phyloP scores from a whole-genome alignment of 2,329 filamentous ascomycete genomes.

The Monilinia fructigena region DNA sequence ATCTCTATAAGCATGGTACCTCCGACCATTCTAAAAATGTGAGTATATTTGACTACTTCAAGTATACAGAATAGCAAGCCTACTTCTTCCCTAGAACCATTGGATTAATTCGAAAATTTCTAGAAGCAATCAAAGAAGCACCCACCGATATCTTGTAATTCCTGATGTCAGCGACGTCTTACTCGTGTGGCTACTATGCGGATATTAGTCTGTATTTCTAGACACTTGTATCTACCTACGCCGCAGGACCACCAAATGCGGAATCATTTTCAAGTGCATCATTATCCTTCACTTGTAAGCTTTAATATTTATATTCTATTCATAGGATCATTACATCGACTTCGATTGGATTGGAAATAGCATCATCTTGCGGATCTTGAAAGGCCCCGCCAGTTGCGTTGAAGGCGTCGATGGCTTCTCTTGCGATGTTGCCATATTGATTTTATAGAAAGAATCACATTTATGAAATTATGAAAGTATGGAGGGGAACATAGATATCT shows the following conservation, averaged over 20 bases:
- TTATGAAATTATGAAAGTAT: slow-evolving; percentile 1
- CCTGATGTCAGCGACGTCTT: slow-evolving; percentile 27
- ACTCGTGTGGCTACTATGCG: slow-evolving; percentile 14
- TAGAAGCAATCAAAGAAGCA: not conserved
- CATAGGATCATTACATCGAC: slow-evolving; percentile 16
- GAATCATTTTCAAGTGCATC: slow-evolving; percentile 16
- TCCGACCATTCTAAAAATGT: slow-evolving; percentile 41
- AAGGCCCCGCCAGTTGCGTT: slow-evolving; percentile 3
- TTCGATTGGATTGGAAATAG: slow-evolving; percentile 1
- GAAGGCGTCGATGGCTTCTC: slow-evolving; percentile 13
- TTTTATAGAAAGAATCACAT: not conserved
- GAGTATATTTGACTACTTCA: not conserved
- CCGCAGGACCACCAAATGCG: slow-evolving; percentile 8
- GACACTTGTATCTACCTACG: not conserved
- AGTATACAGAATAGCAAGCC: not conserved
- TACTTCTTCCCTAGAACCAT: slow-evolving; percentile 17
- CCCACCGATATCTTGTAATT: slow-evolving; percentile 25
- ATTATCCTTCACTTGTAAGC: slow-evolving; percentile 16
- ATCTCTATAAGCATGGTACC: slow-evolving; percentile 41
- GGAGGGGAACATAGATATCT: not conserved
- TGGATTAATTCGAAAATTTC: not conserved
- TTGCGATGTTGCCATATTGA: slow-evolving; percentile 18
- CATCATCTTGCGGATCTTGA: not conserved
- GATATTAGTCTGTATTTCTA: not conserved
- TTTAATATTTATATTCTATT: not conserved